Evolutionary conservation across 371 early-diverging fungal species (phyloP), one percentile per base, ranked within the genome.

Genomic region (Mucor lusitanicus): DNA sequence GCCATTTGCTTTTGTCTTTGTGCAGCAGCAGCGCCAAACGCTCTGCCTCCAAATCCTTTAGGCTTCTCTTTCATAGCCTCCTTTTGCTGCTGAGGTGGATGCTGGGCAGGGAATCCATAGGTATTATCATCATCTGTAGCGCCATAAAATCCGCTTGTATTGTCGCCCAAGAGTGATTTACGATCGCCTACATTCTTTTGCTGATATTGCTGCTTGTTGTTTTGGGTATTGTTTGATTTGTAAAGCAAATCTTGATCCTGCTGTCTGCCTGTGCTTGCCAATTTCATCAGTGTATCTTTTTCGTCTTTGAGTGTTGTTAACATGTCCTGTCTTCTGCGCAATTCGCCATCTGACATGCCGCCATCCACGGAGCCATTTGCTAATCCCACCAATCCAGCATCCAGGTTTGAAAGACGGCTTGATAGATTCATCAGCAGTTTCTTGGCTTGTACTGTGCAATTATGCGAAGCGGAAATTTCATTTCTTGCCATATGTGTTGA

Each of bases 291-390:
- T 2, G 87, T 80, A 30, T 89, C 86, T 21, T 85, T 86, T 65
- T 94, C 94, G 60, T 90, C 90, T 68, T 87, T 91, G 33, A 94
- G 72, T 23, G 85, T 85, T 54, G 79, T 74, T 58, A 95, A 67
- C 85, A 92, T 81, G 75, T 95, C 96, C 64, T 90, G 89, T 59
- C 95, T 85, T 68, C 96, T 80, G 19, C 90, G 79, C 39, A 88
- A 65, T 68, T 95, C 95, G 8, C 92, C 92, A 30, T 88, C 86
- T 0, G 91, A 87, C 76, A 91, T 79, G 44, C 61, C 60, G 5
- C 62, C 66, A 39, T 63, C 64, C 3, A 60, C 65, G 1, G 40
- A 28, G 19, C 32, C 48, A 25, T 75, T 44, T 33, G 90, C 89
- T 6, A 93, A 66, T 0, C 71, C 77, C 23, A 68, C 75, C 46